phyloP scores from a whole-genome alignment of 495 filamentous ascomycete species.

The Aeminium ludgeri region DNA sequence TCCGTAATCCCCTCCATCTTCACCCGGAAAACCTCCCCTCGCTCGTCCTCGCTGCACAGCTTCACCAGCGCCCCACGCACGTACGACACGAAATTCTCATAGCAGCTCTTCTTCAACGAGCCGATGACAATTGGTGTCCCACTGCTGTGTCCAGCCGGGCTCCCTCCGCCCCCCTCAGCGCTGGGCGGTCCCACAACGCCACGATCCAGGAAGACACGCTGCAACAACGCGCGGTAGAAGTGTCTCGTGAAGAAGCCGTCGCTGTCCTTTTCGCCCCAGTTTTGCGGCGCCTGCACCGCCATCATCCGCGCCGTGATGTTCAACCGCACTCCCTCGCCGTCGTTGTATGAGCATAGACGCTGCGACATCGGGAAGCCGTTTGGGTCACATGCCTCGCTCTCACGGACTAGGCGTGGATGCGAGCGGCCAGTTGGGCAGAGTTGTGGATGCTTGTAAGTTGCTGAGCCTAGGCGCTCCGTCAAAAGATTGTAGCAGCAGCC shows the following conservation, averaged over 20 bases:
- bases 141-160: conserved; percentile 21
- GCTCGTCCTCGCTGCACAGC: conserved; percentile 32
- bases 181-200: conserved; percentile 48
- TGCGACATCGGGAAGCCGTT: conserved; percentile 89
- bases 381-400: conserved; percentile 51
- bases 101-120: conserved; percentile 63
- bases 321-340: conserved; percentile 49
- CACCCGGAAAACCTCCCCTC: conserved; percentile 38
- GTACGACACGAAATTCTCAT: conserved; percentile 59
- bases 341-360: conserved; percentile 39
- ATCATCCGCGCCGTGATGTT: conserved; percentile 96
- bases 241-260: conserved; percentile 82
- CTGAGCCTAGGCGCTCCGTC: conserved; percentile 73
- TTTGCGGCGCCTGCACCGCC: conserved; percentile 85
- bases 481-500: conserved; percentile 97
- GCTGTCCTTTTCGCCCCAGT: conserved; percentile 71
- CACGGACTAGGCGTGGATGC: conserved; percentile 35
- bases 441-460: conserved; percentile 61
- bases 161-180: conserved; percentile 20
- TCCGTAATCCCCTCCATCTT: conserved; percentile 50
- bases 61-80: conserved; percentile 65
- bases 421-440: conserved; percentile 34
- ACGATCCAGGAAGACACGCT: conserved; percentile 73
- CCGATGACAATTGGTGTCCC: conserved; percentile 72
- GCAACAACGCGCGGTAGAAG: conserved; percentile 80